phyloP scores from a whole-genome alignment of 2,329 filamentous ascomycete genomes.

The Pseudogymnoascus sp. region DNA sequence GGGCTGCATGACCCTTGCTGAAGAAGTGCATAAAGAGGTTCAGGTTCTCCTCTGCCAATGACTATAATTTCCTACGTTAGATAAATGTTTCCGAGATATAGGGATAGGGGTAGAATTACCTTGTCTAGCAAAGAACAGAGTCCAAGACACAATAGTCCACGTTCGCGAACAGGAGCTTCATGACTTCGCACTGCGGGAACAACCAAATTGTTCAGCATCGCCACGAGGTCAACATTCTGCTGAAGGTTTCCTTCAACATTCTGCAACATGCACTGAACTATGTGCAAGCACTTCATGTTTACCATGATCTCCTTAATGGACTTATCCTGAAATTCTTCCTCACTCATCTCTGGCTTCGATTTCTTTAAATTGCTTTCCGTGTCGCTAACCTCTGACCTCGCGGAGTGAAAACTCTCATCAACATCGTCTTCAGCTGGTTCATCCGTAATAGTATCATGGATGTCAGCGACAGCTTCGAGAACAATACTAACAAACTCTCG shows the following conservation, averaged over 20 bases:
- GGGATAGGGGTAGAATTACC: conserved; percentile 29
- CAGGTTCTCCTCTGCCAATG: conserved; percentile 85
- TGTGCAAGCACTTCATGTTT: conserved; percentile 97
- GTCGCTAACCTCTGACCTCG: conserved; percentile 72
- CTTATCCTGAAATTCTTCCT: conserved; percentile 62
- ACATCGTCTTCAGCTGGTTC: conserved; percentile 51
- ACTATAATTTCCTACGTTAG: conserved; percentile 32
- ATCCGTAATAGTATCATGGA: conserved; percentile 85
- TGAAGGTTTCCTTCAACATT: conserved; percentile 85
- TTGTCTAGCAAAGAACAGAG: conserved; percentile 87
- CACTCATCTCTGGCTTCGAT: conserved; percentile 39
- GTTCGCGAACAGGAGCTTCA: conserved; percentile 84
- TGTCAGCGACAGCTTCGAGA: conserved; percentile 88
- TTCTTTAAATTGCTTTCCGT: conserved; percentile 43
- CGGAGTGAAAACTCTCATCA: conserved; percentile 91
- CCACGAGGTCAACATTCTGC: conserved; percentile 81
- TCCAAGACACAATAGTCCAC: conserved; percentile 80
- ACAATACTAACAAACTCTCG: conserved; percentile 78
- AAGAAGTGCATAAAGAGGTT: conserved; percentile 94
- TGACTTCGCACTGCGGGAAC: conserved; percentile 91
- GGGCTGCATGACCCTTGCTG: conserved; percentile 77
- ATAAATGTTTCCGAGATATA: neutral
- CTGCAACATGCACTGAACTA: conserved; percentile 93
- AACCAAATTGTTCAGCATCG: conserved; percentile 96
- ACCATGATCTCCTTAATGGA: conserved; percentile 87